Conservation (phyloP, 306 rosid species). For the Dalbergia oliveri region DNA sequence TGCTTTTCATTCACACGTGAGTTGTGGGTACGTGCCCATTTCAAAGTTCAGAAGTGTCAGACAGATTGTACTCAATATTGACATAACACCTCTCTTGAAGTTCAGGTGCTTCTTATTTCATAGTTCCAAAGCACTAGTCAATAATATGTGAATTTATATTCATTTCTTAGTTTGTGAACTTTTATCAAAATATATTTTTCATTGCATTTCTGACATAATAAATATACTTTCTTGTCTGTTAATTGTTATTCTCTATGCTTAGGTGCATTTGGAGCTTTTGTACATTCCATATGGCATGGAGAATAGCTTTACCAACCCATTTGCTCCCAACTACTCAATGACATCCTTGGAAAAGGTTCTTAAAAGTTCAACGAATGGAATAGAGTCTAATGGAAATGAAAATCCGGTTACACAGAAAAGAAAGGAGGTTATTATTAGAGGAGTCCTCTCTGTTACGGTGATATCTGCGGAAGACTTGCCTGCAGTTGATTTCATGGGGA, state of each 20-base stretch:
- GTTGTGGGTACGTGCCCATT: not conserved
- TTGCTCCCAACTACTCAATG: slow-evolving; percentile 66
- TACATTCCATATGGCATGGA: slow-evolving; percentile 87
- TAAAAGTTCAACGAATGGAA: slow-evolving; percentile 69
- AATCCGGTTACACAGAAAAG: slow-evolving; percentile 68
- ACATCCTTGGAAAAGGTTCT: slow-evolving; percentile 91
- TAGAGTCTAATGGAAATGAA: slow-evolving; percentile 68
- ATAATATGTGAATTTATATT: slow-evolving; percentile 19
- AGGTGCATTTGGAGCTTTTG: slow-evolving; percentile 96
- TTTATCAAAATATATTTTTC: not conserved
- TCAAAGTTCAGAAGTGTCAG: slow-evolving; percentile 12
- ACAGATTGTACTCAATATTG: not conserved
- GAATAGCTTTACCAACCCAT: slow-evolving; percentile 81
- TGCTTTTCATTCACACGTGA: not conserved
- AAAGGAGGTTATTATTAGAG: slow-evolving; percentile 89
- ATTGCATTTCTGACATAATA: not conserved
- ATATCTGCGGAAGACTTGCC: slow-evolving; percentile 98
- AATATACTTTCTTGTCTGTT: slow-evolving; percentile 36
- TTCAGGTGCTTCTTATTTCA: slow-evolving; percentile 1
- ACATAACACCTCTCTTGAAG: slow-evolving; percentile 5
- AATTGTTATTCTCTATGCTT: slow-evolving; percentile 43
- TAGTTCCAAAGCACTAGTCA: slow-evolving; percentile 13
- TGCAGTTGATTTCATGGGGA: slow-evolving; percentile 81
- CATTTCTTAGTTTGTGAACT: slow-evolving; percentile 16
- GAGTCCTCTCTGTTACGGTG: slow-evolving; percentile 85